These are phyloP conservation scores for Lentinula edodes DNA, from an alignment of 768 basidiomycete species.

Conservation along the genomic window DNA sequence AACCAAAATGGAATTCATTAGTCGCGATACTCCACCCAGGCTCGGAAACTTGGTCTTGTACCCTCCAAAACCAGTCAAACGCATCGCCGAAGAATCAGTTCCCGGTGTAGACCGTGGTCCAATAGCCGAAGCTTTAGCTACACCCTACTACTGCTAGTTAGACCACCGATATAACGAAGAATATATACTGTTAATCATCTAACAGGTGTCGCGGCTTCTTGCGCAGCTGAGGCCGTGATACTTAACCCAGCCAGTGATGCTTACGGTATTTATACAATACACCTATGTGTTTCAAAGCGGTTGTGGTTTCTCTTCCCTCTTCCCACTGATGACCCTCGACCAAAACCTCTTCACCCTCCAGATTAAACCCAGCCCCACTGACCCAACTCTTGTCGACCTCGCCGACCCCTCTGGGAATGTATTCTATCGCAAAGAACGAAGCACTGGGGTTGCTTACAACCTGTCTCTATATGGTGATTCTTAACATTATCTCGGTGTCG, in stretches of 20 bases:
- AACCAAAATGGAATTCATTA: constrained; percentile 83
- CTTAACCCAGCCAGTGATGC: no score
- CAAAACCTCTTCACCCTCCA: constrained; percentile 81
- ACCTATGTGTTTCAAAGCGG: not conserved
- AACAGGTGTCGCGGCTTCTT: no score
- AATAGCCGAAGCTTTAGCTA: no score
- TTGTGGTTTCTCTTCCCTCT: not conserved
- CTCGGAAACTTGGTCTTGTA: constrained; percentile 44
- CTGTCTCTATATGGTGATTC: constrained; percentile 58
- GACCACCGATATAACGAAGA: no score
- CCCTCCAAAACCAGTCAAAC: not conserved
- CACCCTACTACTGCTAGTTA: no score
- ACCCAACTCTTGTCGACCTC: constrained; percentile 63
- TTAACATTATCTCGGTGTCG: constrained; percentile 14
- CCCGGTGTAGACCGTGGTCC: no score
- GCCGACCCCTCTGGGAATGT: constrained; percentile 52
- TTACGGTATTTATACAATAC: no score
- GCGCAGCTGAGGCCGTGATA: no score
- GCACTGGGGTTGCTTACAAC: constrained; percentile 53
- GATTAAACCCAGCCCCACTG: constrained; percentile 52
- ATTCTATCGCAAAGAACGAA: constrained; percentile 70
- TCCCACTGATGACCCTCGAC: constrained; percentile 67
- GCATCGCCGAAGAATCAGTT: no score
- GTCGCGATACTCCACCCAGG: constrained; percentile 59
- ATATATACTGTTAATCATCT: no score